Conservation (phyloP, 1,284 basidiomycete species). For the Rhodotorula sp. region DNA sequence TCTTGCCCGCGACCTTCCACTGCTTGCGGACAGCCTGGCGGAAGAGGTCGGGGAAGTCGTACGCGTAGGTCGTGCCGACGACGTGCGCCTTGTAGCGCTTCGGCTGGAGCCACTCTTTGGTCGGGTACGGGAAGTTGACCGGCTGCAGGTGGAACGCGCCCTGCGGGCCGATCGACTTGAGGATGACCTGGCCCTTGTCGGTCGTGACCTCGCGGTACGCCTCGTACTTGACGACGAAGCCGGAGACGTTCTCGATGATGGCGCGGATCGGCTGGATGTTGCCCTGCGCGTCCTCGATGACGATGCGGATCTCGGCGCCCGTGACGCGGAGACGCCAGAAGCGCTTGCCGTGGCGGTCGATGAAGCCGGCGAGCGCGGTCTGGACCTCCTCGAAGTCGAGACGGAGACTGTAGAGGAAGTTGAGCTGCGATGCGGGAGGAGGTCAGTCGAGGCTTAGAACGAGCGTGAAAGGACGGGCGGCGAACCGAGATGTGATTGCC, state of each 20-base stretch:
- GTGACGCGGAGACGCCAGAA: slow-evolving; percentile 98
- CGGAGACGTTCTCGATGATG: slow-evolving; percentile 97
- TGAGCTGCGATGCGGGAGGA: slow-evolving; percentile 30
- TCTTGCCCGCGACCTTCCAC: slow-evolving; percentile 73
- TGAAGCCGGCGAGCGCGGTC: slow-evolving; percentile 93
- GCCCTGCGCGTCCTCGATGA: slow-evolving; percentile 88
- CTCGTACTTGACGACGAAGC: slow-evolving; percentile 97
- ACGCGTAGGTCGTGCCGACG: slow-evolving; percentile 93
- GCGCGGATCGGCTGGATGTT: slow-evolving; percentile 94
- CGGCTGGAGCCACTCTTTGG: slow-evolving; percentile 98
- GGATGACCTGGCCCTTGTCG: slow-evolving; percentile 88
- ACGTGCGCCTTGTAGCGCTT: slow-evolving; percentile 99
- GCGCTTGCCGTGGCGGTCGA: slow-evolving; percentile 95
- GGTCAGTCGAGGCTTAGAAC: not conserved
- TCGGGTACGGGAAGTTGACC: slow-evolving; percentile 87
- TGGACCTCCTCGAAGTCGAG: slow-evolving; percentile 96
- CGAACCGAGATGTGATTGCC: slow-evolving; percentile 48
- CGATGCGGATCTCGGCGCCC: slow-evolving; percentile 93
- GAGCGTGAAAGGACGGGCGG: not conserved
- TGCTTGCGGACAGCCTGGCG: slow-evolving; percentile 92
- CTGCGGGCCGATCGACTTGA: slow-evolving; percentile 89
- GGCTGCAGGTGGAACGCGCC: slow-evolving; percentile 91
- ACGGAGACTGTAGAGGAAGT: slow-evolving; percentile 78
- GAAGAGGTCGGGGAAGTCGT: slow-evolving; percentile 99
- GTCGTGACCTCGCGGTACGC: slow-evolving; percentile 98